Evolutionary conservation across 2,329 filamentous ascomycete genomes (phyloP).

Genomic region (Orbilia blumenaviensis): DNA sequence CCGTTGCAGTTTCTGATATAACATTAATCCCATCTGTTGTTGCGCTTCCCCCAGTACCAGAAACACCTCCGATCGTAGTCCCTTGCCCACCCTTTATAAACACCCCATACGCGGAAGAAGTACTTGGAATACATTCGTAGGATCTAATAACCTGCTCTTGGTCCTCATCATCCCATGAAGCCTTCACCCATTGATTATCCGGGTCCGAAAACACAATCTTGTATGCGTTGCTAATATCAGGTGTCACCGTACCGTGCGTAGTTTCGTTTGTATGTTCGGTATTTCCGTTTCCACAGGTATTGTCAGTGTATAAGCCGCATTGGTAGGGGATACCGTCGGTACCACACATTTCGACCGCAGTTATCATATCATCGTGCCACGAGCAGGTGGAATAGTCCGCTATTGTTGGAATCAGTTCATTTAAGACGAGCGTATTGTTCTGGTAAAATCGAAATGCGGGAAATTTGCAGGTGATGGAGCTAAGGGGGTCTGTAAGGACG

Average conservation of each 20-base stretch:
- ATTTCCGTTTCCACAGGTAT: constrained; percentile 34
- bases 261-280: constrained; percentile 5
- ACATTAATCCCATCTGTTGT: neutral
- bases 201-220: constrained; percentile 30
- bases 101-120: neutral
- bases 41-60: neutral
- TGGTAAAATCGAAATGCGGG: constrained; percentile 39
- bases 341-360: constrained; percentile 33
- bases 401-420: constrained; percentile 8
- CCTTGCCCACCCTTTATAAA: neutral
- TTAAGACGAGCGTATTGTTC: constrained; percentile 32
- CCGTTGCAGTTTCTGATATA: neutral
- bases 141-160: constrained; percentile 12
- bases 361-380: constrained; percentile 27
- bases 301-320: constrained; percentile 42
- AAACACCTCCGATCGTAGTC: neutral
- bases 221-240: constrained; percentile 25
- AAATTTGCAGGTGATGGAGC: constrained; percentile 24
- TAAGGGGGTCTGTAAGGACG: neutral
- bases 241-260: neutral
- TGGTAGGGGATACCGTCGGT: constrained; percentile 23
- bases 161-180: constrained; percentile 5
- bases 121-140: constrained; percentile 21
- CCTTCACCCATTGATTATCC: constrained; percentile 9
- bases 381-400: constrained; percentile 17